These are phyloP conservation scores for Aspergillus nomiae DNA, from an alignment of 2,329 filamentous ascomycete genomes.

Conservation along the genomic window DNA sequence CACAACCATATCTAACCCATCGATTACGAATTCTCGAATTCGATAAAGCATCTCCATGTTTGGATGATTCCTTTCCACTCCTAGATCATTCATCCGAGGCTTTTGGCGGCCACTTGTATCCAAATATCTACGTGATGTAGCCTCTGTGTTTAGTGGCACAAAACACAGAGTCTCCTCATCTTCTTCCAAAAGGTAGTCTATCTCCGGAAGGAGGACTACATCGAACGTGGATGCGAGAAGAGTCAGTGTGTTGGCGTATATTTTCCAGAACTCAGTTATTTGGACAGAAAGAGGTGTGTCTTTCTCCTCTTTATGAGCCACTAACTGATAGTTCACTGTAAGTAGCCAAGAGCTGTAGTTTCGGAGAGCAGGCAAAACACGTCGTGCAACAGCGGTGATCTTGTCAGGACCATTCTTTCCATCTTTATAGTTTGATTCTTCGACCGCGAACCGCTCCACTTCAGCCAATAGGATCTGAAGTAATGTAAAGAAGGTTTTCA, in stretches of 20 bases:
- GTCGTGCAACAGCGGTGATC: conserved; percentile 60
- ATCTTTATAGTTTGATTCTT: conserved; percentile 48
- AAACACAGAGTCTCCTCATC: conserved; percentile 69
- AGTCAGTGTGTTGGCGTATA: conserved; percentile 65
- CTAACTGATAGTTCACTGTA: conserved; percentile 56
- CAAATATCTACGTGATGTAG: conserved; percentile 56
- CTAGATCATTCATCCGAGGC: conserved; percentile 53
- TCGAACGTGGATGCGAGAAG: conserved; percentile 62
- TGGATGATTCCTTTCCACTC: conserved; percentile 55
- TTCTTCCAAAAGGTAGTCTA: conserved; percentile 68
- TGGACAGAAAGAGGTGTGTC: conserved; percentile 59
- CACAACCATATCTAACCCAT: conserved; percentile 61
- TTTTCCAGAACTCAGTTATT: conserved; percentile 65
- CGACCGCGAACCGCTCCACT: conserved; percentile 60
- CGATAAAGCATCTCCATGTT: conserved; percentile 69
- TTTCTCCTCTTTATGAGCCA: conserved; percentile 51
- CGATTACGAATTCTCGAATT: conserved; percentile 63
- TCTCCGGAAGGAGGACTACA: conserved; percentile 55
- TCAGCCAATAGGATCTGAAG: conserved; percentile 71
- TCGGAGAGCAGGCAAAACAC: conserved; percentile 64
- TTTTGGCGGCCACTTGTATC: conserved; percentile 50
- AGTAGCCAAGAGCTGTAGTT: conserved; percentile 70
- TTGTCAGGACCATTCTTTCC: conserved; percentile 46
- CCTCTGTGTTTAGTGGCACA: conserved; percentile 57
- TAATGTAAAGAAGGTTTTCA: conserved; percentile 73